A percentile compares a stretch with the other conserved stretches of the same genome.
Conservation (phyloP, 306 rosid species). For the Trifolium fragiferum region DNA sequence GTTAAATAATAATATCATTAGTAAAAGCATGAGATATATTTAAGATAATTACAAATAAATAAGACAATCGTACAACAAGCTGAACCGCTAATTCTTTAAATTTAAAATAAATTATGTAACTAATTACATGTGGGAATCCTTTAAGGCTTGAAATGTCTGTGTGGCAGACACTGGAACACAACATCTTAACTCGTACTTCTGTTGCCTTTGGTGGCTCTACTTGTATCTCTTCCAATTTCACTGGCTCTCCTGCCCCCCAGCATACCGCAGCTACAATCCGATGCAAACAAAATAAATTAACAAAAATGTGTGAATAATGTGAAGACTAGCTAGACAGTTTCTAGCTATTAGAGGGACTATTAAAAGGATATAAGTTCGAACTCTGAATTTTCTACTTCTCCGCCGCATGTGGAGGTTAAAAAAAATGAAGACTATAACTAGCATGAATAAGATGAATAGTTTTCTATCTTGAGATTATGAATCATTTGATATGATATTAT, state of each 20-base stretch:
- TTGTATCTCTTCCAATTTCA: slow-evolving; percentile 60
- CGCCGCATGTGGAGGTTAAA: no score
- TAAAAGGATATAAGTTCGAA: no score
- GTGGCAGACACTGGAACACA: slow-evolving; percentile 65
- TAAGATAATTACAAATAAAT: no score
- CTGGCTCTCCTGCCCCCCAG: slow-evolving; percentile 51
- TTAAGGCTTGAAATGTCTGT: slow-evolving; percentile 48
- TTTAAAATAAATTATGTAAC: neutral
- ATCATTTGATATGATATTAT: neutral
- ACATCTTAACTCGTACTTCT: slow-evolving; percentile 63
- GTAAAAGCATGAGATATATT: neutral
- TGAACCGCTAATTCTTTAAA: no score
- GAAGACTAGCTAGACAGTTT: no score
- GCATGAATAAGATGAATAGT: neutral
- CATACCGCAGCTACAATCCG: slow-evolving; percentile 56
- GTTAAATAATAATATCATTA: neutral
- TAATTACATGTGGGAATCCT: slow-evolving; percentile 47
- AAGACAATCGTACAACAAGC: no score
- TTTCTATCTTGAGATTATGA: neutral
- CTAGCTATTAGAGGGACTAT: no score
- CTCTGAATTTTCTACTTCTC: no score
- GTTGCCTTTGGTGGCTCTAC: slow-evolving; percentile 58
- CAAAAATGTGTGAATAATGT: neutral
- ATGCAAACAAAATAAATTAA: neutral
- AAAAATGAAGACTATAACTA: no score